Conservation (phyloP, 305 asterid species). For the Fraxinus paxiana region DNA sequence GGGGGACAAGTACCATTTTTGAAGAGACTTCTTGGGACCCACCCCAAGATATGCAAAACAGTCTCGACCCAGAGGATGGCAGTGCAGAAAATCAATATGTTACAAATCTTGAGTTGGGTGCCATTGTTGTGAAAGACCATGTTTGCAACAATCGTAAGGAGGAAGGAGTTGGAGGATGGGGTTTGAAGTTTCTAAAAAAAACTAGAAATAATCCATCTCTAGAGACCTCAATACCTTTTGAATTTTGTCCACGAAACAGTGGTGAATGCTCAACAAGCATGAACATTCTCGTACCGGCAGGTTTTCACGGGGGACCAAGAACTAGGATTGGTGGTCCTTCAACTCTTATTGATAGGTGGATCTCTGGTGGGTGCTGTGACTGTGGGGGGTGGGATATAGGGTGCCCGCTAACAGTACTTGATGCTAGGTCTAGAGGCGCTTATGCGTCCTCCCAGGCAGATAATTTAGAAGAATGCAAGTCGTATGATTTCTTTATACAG, state of each 20-base stretch:
- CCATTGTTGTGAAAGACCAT: conserved; percentile 59
- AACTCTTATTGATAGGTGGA: conserved; percentile 71
- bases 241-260: conserved; percentile 27
- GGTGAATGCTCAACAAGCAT: conserved; percentile 63
- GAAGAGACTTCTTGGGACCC: conserved; percentile 48
- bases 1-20: conserved; percentile 37
- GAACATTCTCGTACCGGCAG: conserved; percentile 63
- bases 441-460: conserved; percentile 28
- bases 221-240: conserved; percentile 25
- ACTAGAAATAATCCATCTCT: conserved; percentile 19
- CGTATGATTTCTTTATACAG: conserved; percentile 58
- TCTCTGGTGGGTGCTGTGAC: conserved; percentile 70
- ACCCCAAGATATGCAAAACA: conserved; percentile 28
- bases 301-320: conserved; percentile 88
- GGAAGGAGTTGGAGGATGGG: conserved; percentile 74
- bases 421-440: conserved; percentile 22
- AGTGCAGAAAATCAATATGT: conserved; percentile 24
- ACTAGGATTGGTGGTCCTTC: conserved; percentile 67
- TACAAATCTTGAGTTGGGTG: conserved; percentile 73
- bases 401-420: conserved; percentile 69
- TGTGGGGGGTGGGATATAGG: conserved; percentile 98
- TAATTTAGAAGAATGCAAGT: conserved; percentile 45
- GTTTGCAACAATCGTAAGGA: conserved; percentile 36
- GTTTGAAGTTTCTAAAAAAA: conserved; percentile 76
- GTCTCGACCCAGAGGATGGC: conserved; percentile 26